Percentiles rank a stretch among this genome's conserved stretches.
Conservation (phyloP, 345 rosid genomes). For the Bruguiera parviflora region DNA sequence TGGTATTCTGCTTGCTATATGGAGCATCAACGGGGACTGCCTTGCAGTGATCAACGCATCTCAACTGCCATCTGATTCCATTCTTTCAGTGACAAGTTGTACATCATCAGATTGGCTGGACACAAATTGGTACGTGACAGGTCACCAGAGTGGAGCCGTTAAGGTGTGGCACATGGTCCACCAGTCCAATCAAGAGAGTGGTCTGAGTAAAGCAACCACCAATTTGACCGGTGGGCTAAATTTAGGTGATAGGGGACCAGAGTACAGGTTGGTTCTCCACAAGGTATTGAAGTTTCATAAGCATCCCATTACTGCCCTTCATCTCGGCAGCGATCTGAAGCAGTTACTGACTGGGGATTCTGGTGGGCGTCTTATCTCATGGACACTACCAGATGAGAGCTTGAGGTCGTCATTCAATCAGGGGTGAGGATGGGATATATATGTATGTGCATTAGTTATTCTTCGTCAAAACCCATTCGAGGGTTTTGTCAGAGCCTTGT, state of each 20-base stretch:
- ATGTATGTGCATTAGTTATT: neutral
- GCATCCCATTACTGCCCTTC: constrained; percentile 82
- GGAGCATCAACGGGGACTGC: constrained; percentile 99
- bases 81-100: constrained; percentile 80
- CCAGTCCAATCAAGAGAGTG: constrained; percentile 50
- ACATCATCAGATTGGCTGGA: constrained; percentile 90
- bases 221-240: constrained; percentile 51
- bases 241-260: constrained; percentile 59
- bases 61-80: constrained; percentile 92
- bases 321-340: constrained; percentile 73
- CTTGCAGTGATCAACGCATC: constrained; percentile 86
- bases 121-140: constrained; percentile 91
- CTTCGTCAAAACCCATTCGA: constrained; percentile 14
- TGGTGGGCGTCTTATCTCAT: constrained; percentile 79
- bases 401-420: constrained; percentile 55
- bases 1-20: constrained; percentile 88
- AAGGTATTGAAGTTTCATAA: constrained; percentile 84
- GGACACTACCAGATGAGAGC: constrained; percentile 89
- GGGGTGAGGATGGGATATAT: constrained; percentile 32
- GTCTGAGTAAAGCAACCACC: constrained; percentile 41
- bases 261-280: constrained; percentile 77
- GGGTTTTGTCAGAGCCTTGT: constrained; percentile 19
- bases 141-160: constrained; percentile 98
- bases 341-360: constrained; percentile 95
- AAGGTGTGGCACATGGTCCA: constrained; percentile 98